Percentiles rank a stretch among this genome's conserved stretches.
Evolutionary conservation across 2,329 filamentous ascomycete species (phyloP).

Genomic region (Hansfordia pulvinata): DNA sequence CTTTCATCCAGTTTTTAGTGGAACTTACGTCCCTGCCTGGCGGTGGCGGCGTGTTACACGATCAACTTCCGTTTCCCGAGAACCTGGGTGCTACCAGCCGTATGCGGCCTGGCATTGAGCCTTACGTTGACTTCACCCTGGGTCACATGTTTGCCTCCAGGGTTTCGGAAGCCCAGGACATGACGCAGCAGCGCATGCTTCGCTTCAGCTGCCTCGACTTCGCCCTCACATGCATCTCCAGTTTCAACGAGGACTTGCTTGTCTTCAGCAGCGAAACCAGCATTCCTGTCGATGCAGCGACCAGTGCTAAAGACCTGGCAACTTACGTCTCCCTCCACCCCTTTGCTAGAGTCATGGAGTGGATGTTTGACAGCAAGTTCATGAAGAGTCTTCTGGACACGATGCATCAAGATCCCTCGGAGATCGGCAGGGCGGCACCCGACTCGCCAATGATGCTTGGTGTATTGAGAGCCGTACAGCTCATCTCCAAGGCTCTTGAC

Average conservation of each 20-base stretch:
- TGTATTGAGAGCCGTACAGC: slow-evolving; percentile 66
- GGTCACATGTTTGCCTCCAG: slow-evolving; percentile 63
- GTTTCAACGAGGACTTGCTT: slow-evolving; percentile 90
- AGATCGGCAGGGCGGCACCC: slow-evolving; percentile 57
- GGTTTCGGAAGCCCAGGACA: slow-evolving; percentile 49
- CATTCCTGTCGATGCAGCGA: slow-evolving; percentile 60
- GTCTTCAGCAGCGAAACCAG: slow-evolving; percentile 70
- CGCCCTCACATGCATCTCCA: slow-evolving; percentile 61
- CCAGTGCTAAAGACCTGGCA: slow-evolving; percentile 60
- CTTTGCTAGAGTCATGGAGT: slow-evolving; percentile 91
- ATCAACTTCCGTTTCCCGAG: slow-evolving; percentile 77
- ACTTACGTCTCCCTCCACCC: slow-evolving; percentile 81
- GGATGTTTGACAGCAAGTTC: slow-evolving; percentile 91
- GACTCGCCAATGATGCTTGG: slow-evolving; percentile 74
- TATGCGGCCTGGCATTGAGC: slow-evolving; percentile 69
- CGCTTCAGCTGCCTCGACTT: slow-evolving; percentile 76
- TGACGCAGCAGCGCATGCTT: slow-evolving; percentile 58
- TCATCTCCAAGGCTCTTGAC: slow-evolving; percentile 71
- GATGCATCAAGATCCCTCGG: slow-evolving; percentile 61
- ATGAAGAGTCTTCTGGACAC: slow-evolving; percentile 65
- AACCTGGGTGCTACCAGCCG: slow-evolving; percentile 65
- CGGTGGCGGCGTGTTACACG: slow-evolving; percentile 49
- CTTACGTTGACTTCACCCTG: slow-evolving; percentile 84
- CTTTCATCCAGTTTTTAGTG: slow-evolving; percentile 68
- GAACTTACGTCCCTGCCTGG: slow-evolving; percentile 55